These are phyloP conservation scores for Neonectria coccinea DNA, from an alignment of 2,329 filamentous ascomycete species.

Conservation along the genomic window DNA sequence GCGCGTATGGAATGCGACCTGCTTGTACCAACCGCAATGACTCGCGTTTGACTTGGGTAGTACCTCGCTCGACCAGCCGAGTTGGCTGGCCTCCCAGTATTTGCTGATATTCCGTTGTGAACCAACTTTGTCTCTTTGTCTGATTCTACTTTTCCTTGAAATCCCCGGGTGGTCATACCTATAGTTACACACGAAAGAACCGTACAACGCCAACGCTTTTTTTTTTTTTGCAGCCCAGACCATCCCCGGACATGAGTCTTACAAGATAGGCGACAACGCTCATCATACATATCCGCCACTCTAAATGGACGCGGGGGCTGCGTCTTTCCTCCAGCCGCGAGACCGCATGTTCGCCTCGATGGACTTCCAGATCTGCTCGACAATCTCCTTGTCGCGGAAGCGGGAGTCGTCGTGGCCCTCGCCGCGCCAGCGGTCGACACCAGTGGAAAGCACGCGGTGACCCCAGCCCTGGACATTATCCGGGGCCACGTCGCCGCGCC, in stretches of 20 bases:
- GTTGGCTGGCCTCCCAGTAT: not conserved
- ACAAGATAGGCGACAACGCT: constrained; percentile 27
- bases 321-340: constrained; percentile 84
- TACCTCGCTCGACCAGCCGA: not conserved
- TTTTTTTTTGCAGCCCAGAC: constrained; percentile 35
- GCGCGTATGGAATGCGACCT: not conserved
- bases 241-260: constrained; percentile 33
- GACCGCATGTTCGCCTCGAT: constrained; percentile 90
- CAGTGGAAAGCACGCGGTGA: constrained; percentile 80
- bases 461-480: constrained; percentile 86
- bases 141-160: constrained; percentile 16
- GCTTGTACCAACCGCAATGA: not conserved
- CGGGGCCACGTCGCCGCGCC: constrained; percentile 85
- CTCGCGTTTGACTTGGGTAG: not conserved
- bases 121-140: constrained; percentile 25
- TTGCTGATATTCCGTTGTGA: not conserved
- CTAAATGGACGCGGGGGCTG: constrained; percentile 68
- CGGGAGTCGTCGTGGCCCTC: constrained; percentile 66
- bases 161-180: constrained; percentile 28
- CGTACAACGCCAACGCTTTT: constrained; percentile 49
- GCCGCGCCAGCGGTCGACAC: constrained; percentile 85
- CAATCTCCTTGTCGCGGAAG: constrained; percentile 92
- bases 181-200: constrained; percentile 34
- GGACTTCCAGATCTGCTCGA: constrained; percentile 90
- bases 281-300: constrained; percentile 18